Evolutionary conservation across 441 rosid species (phyloP), one percentile per base, ranked within the genome.

Genomic region (Mallotus japonicus): DNA sequence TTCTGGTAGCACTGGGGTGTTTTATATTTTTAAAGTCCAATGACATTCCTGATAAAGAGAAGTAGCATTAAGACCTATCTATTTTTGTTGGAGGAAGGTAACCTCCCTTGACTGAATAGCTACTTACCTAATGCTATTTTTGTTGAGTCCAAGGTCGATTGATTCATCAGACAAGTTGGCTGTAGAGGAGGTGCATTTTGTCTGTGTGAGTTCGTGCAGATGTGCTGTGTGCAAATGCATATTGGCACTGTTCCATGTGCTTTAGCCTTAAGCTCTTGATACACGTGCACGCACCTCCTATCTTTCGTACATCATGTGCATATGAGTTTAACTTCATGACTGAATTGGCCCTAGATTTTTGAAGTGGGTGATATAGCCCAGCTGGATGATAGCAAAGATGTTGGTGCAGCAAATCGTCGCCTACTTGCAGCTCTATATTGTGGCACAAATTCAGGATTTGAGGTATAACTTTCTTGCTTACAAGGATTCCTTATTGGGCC

Each of bases 381-480:
- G 69, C 70, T 89, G 87, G 94, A 90, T 80, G 89, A 76, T 53
- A 79, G 74, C 50, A 87, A 77, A 84, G 98, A 93, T 71, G 97
- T 93, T 17, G 97, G 98, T 77, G 98, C 97, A 66, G 83, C 84
- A 67, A 90, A 89, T 75, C 83, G 77, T 61, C 95, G 93, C 65
- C 88, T 70, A 71, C 89, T 91, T 32, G 88, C 88, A 69, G 99
- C 97, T 62, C 78, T 93, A 60, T 85, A 92, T 72, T 95, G 99
- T 76, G 97, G 98, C 73, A 87, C 93, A 69, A 89, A 82, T 85
- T 93, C 99, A 40, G 98, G 97, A 76, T 95, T 95, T 83, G 99
- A 95, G 99, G 97, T 95, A 86, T 56, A 55, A n/a, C 32, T 61
- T 62, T 62, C 73, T 78, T 54, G 17, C 58, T 49, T 32, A 0